These are phyloP conservation scores for Magnaporthiopsis incrustans DNA, from an alignment of 2,329 filamentous ascomycete species.

Conservation along the genomic window DNA sequence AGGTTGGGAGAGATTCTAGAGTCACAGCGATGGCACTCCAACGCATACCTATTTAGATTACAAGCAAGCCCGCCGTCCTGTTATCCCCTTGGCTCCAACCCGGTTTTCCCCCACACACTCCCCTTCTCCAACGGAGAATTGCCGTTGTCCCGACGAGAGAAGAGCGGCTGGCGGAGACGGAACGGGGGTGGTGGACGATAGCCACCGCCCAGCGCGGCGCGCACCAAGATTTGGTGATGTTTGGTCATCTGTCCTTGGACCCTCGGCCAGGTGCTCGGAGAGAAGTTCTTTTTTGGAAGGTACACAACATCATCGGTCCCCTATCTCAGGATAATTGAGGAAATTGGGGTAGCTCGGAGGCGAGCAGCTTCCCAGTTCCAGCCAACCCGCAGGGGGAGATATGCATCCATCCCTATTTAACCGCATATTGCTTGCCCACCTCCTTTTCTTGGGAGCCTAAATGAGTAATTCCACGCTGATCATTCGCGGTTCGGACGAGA, in stretches of 20 bases:
- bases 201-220: too few relatives aligned
- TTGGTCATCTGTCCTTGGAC: not conserved
- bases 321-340: not conserved
- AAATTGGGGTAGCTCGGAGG: not conserved
- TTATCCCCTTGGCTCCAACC: not conserved
- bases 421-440: not conserved
- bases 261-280: not conserved
- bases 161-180: not conserved
- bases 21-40: not conserved
- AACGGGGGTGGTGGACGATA: not conserved
- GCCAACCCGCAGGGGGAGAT: not conserved
- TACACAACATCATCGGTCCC: not conserved
- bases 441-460: not conserved
- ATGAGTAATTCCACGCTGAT: not conserved
- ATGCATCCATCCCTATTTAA: conserved; percentile 1
- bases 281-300: not conserved
- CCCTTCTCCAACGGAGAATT: not conserved
- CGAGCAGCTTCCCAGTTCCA: not conserved
- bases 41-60: not conserved
- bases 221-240: not conserved
- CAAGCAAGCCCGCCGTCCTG: not conserved
- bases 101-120: not conserved
- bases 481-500: not conserved
- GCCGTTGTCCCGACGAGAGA: not conserved
- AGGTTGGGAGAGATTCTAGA: not conserved